phyloP scores from a whole-genome alignment of 1,139 yeast species.

The Kodamaea alishanica region DNA sequence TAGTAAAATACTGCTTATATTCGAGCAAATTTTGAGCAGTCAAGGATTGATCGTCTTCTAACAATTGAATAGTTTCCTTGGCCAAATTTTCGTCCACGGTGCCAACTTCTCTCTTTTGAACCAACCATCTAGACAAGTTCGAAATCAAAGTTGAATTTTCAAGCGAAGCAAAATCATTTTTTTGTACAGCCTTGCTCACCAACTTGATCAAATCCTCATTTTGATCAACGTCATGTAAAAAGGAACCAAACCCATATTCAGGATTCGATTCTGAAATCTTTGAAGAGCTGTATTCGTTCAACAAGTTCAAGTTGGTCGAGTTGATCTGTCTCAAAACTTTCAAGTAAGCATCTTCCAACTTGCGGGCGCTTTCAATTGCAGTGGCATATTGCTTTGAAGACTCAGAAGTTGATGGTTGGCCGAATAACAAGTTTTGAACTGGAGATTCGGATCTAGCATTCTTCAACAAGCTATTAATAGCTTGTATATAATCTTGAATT shows the following conservation, averaged over 20 bases:
- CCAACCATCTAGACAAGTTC: constrained; percentile 67
- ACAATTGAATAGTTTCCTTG: constrained; percentile 36
- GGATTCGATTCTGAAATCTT: constrained; percentile 58
- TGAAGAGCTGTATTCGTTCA: constrained; percentile 46
- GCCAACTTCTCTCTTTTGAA: constrained; percentile 33
- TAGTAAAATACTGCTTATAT: constrained; percentile 41
- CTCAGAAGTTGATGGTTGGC: constrained; percentile 36
- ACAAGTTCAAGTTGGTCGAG: constrained; percentile 49
- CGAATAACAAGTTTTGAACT: constrained; percentile 60
- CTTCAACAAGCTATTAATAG: constrained; percentile 47
- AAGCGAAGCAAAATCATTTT: constrained; percentile 44
- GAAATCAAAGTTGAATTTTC: constrained; percentile 51
- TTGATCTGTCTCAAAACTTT: constrained; percentile 72
- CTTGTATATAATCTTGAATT: constrained; percentile 42
- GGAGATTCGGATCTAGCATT: constrained; percentile 57
- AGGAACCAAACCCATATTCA: constrained; percentile 84
- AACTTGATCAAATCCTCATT: constrained; percentile 43
- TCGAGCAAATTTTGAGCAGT: constrained; percentile 44
- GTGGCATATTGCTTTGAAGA: constrained; percentile 23
- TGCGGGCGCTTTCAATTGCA: constrained; percentile 45
- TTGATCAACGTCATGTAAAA: constrained; percentile 54
- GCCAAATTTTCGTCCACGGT: constrained; percentile 25
- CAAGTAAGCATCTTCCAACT: constrained; percentile 74
- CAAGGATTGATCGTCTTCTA: constrained; percentile 33
- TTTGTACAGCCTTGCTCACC: constrained; percentile 50